These are phyloP conservation scores for Sporothrix sp. DNA, from an alignment of 2,329 filamentous ascomycete genomes.

Conservation along the genomic window DNA sequence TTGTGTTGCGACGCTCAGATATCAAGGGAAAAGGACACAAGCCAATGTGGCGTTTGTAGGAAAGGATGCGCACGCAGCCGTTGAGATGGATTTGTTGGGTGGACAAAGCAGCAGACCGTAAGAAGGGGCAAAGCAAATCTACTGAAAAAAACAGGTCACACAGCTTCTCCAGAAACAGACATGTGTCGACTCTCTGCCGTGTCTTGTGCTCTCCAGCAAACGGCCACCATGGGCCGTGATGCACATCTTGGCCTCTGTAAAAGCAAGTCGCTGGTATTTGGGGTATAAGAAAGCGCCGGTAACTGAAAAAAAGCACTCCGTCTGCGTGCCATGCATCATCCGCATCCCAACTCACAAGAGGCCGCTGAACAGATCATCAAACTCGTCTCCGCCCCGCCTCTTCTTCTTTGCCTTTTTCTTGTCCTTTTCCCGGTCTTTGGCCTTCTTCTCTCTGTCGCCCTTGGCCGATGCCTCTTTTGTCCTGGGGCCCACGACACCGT, in stretches of 20 bases:
- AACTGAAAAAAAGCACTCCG: constrained; percentile 7
- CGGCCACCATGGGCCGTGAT: too few relatives aligned
- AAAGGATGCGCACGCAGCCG: constrained; percentile 1
- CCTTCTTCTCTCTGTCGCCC: constrained; percentile 9
- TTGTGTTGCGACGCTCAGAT: neutral
- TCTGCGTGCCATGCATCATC: neutral
- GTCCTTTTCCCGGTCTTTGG: constrained; percentile 9
- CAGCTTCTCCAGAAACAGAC: too few relatives aligned
- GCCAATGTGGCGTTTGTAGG: constrained; percentile 15
- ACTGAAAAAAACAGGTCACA: too few relatives aligned
- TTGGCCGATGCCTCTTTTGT: neutral
- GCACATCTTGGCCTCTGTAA: too few relatives aligned
- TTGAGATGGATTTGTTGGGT: neutral
- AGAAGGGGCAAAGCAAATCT: constrained; percentile 1
- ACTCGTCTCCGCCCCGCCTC: constrained; percentile 40
- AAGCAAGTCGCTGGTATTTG: neutral
- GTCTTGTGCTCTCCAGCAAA: too few relatives aligned
- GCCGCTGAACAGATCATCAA: constrained; percentile 63
- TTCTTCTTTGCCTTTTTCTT: constrained; percentile 26
- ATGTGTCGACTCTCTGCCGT: too few relatives aligned
- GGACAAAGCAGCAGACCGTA: too few relatives aligned
- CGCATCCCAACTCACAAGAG: constrained; percentile 31
- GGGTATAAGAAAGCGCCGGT: constrained; percentile 9
- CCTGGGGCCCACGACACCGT: too few relatives aligned
- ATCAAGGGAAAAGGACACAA: neutral